Conservation (phyloP, 2,329 filamentous ascomycete species). For the Calonectria pseudoreteaudii region DNA sequence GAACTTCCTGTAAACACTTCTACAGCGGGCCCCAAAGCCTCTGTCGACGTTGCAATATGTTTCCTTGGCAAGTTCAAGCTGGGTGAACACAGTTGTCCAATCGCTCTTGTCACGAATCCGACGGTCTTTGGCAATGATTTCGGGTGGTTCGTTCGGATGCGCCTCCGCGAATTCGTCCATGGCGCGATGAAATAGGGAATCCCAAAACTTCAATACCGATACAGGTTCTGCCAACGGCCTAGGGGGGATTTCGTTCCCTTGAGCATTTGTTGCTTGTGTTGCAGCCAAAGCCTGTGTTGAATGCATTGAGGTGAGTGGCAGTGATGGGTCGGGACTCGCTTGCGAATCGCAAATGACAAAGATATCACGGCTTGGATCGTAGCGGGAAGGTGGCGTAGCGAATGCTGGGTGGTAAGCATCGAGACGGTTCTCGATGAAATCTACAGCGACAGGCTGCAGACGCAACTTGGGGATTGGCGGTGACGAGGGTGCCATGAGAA, state of each 20-base stretch:
- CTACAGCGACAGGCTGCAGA: neutral
- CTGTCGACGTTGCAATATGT: neutral
- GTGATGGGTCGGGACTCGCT: neutral
- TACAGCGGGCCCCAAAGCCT: neutral
- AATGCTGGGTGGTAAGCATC: neutral
- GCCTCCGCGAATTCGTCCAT: neutral
- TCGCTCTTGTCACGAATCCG: neutral
- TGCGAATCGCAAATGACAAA: neutral
- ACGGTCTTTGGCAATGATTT: neutral
- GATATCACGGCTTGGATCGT: neutral
- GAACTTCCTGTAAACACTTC: neutral
- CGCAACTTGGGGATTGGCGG: neutral
- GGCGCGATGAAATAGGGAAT: neutral
- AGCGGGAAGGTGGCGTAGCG: neutral
- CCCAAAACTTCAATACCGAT: neutral
- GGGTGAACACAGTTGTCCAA: neutral
- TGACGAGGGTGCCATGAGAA: neutral
- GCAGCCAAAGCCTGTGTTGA: neutral
- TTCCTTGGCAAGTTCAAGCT: neutral
- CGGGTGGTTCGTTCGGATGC: neutral
- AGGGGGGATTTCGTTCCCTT: neutral
- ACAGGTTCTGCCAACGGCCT: neutral
- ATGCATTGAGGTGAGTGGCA: neutral
- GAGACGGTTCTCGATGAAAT: constrained; percentile 14
- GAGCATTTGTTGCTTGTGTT: neutral